These are phyloP conservation scores for Drechslerella dactyloides DNA, from an alignment of 2,329 filamentous ascomycete species.

Conservation along the genomic window DNA sequence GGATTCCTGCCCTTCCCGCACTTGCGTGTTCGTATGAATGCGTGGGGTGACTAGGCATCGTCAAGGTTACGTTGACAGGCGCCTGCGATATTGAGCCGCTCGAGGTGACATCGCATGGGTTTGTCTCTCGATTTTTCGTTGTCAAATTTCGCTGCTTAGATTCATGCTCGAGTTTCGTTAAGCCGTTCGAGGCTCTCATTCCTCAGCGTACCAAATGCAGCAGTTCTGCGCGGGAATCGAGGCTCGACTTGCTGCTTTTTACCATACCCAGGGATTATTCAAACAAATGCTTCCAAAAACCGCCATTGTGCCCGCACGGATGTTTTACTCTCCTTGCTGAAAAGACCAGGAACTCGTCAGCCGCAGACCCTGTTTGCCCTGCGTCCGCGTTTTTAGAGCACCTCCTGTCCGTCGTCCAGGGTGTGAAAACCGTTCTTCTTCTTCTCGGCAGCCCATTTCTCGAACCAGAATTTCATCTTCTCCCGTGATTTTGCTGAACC, in stretches of 20 bases:
- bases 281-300: background rate
- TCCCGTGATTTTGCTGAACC: slow-evolving; percentile 69
- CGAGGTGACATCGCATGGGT: slow-evolving; percentile 48
- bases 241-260: slow-evolving; percentile 33
- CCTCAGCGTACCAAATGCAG: slow-evolving; percentile 5
- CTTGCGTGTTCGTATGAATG: slow-evolving; percentile 10
- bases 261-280: background rate
- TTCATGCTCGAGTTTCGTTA: slow-evolving; percentile 19
- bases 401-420: slow-evolving; percentile 56
- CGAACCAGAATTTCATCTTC: slow-evolving; percentile 64
- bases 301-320: background rate
- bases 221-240: slow-evolving; percentile 25
- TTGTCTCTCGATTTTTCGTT: background rate
- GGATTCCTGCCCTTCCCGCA: slow-evolving; percentile 8
- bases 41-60: slow-evolving; percentile 37
- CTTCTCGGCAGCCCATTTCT: slow-evolving; percentile 69
- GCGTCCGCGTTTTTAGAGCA: slow-evolving; percentile 23
- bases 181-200: slow-evolving; percentile 1
- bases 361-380: background rate
- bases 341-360: background rate
- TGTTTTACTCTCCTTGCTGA: background rate
- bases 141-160: slow-evolving; percentile 6
- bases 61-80: slow-evolving; percentile 20
- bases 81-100: slow-evolving; percentile 49
- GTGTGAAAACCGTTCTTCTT: slow-evolving; percentile 68